Base-by-base conservation (phyloP, 1,284 basidiomycete species). In the Boletellus dicymbophilus region DNA sequence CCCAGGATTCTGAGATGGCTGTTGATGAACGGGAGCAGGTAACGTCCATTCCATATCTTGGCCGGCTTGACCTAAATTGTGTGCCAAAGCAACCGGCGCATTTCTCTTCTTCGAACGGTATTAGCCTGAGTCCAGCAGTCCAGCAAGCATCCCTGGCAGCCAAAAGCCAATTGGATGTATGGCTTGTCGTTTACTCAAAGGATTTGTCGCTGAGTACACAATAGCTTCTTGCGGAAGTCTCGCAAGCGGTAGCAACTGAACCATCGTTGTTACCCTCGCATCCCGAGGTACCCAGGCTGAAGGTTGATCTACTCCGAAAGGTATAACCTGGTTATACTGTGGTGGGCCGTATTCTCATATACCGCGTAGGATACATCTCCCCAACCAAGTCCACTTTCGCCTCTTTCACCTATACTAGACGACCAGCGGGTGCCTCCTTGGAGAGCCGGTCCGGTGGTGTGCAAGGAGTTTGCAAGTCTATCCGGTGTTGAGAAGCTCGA, bases 401-500 rank as follows among this genome's bases (percentile, higher is more conserved):
- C 62, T 6, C 63, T 67, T 15, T 58, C 55, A 2, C 46, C 62
- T 6, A 13, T 58, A 37, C 36, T 51, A n/a, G 54, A 52, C 13
- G 52, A 61, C n/a, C 55, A 38, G 39, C 46, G 8, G 4, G 12
- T 21, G 4, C 15, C 11, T 25, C 15, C 13, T 25, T 22, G 16
- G 21, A 44, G 28, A 45, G 25, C 22, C 28, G 6, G 64, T 18
- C 77, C 72, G 40, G 56, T 52, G 18, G 76, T 78, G 4, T 77
- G 75, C 49, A 65, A 67, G 18, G 75, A 72, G 6, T 87, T 80
- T 57, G 79, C 84, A 56, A 67, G 68, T 21, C 68, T 88, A n/a
- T 70, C 75, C 3, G 65, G 66, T 2, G 56, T 79, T 16, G 82
- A 84, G 53, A 84, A 81, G 60, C 65, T 83, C 25, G 78, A 81